A percentile compares a stretch with the other conserved stretches of the same genome.
Conservation (phyloP, 805 yeast genomes). For the Hanseniaspora lindneri region DNA sequence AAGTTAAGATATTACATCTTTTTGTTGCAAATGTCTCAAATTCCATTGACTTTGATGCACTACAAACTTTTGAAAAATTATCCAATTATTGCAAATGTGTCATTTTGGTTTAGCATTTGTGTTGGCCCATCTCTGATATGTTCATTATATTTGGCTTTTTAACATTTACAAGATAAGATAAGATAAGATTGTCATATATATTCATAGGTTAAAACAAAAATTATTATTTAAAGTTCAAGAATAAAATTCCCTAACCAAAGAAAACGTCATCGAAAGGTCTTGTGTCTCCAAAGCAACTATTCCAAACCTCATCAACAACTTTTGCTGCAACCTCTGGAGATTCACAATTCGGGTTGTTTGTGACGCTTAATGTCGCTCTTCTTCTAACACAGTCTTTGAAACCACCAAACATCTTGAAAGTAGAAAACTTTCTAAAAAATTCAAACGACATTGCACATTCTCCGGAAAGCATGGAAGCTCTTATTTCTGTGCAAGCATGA, state of each 20-base stretch:
- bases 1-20: slow-evolving; percentile 71
- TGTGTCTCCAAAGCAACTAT: slow-evolving; percentile 85
- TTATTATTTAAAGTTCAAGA: neutral
- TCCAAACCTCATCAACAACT: slow-evolving; percentile 80
- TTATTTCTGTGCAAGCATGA: slow-evolving; percentile 92
- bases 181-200: too few species aligned
- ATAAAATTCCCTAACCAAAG: slow-evolving; percentile 13
- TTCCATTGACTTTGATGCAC: slow-evolving; percentile 61
- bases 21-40: slow-evolving; percentile 71
- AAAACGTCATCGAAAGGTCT: slow-evolving; percentile 91
- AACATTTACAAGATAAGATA: slow-evolving; percentile 15
- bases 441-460: slow-evolving; percentile 89
- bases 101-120: slow-evolving; percentile 87
- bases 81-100: slow-evolving; percentile 57
- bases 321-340: slow-evolving; percentile 60
- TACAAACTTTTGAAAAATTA: slow-evolving; percentile 44
- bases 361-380: slow-evolving; percentile 74
- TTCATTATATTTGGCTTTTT: slow-evolving; percentile 69
- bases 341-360: slow-evolving; percentile 74
- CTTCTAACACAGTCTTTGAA: slow-evolving; percentile 86
- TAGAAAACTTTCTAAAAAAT: slow-evolving; percentile 32
- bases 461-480: slow-evolving; percentile 87
- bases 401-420: slow-evolving; percentile 55
- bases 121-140: slow-evolving; percentile 84
- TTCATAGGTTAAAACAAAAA: neutral